phyloP scores from a whole-genome alignment of 805 yeast species.

The Starmerella floricola region DNA sequence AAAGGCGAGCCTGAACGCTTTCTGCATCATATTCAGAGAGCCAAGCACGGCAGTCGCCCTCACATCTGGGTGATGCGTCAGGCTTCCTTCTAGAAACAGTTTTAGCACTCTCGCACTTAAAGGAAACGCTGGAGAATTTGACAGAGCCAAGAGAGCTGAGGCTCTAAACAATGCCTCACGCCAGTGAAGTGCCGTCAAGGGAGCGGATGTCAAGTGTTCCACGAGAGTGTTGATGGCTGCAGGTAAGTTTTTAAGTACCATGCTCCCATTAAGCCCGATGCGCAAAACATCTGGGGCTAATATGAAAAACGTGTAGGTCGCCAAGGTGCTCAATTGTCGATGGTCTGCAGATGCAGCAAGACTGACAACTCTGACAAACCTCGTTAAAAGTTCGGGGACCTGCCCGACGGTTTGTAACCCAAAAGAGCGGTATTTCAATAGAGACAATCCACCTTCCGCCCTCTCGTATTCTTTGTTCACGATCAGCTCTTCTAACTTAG shows the following conservation, averaged over 20 bases:
- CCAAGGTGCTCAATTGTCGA: slow-evolving; percentile 8
- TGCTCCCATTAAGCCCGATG: slow-evolving; percentile 32
- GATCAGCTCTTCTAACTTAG: slow-evolving; percentile 40
- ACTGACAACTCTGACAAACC: slow-evolving; percentile 3
- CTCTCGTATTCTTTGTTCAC: slow-evolving; percentile 38
- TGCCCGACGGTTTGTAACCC: slow-evolving; percentile 13
- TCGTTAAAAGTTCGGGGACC: neutral
- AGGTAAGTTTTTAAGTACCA: neutral
- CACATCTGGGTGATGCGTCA: slow-evolving; percentile 34
- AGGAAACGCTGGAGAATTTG: slow-evolving; percentile 22
- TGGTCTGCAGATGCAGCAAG: slow-evolving; percentile 11
- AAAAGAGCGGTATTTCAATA: slow-evolving; percentile 47
- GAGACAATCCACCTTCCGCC: slow-evolving; percentile 51
- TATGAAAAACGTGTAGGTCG: slow-evolving; percentile 3
- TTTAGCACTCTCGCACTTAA: slow-evolving; percentile 11
- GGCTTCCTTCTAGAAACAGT: slow-evolving; percentile 20
- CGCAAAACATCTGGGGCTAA: slow-evolving; percentile 25
- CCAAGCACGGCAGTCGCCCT: slow-evolving; percentile 38
- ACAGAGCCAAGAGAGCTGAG: slow-evolving; percentile 18
- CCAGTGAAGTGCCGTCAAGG: slow-evolving; percentile 17
- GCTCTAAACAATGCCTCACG: slow-evolving; percentile 14
- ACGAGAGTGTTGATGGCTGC: slow-evolving; percentile 5
- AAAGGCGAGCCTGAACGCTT: slow-evolving; percentile 36
- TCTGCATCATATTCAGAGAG: slow-evolving; percentile 45
- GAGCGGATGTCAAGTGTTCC: neutral